Evolutionary conservation across 345 rosid genomes (phyloP), one percentile per base, ranked within the genome.

Genomic region (Brassica cretica): DNA sequence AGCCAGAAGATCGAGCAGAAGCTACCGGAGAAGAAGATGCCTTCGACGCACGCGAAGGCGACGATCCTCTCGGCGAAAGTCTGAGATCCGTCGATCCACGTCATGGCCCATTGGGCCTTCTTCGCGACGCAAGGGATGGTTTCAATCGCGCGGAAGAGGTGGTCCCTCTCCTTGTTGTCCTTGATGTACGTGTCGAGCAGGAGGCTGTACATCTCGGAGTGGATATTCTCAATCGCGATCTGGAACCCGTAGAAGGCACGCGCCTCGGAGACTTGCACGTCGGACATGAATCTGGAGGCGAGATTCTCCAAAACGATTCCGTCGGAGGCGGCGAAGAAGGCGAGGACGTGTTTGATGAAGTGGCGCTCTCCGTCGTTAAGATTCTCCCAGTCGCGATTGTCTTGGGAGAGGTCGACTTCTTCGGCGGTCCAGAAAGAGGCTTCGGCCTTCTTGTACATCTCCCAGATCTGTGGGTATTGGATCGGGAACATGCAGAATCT

Each of bases 391-490:
- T 91, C 91, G 30, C 91, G 89, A 7, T 68, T 44, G 71, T 95
- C 98, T 24, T 84, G 84, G 2, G 99, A 95, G 62, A 95, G 88
- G 53, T 95, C 99, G 25, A 95, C 99, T 76, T 95, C 99, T 81
- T 95, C 98, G 2, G 98, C 98, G 1, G 98, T 95, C 97, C 99
- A 95, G 60, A 95, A 95, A 0, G 98, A 95, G 29, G 99, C 98
- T 72, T 91, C 99, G 14, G 97, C 97, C 66, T 95, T 89, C 90
- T 95, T 93, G 86, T 95, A 93, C 99, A 93, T 93, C 64, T 95
- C 97, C 99, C 98, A 95, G 59, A 95, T 86, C 83, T 91, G 81
- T 0, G 99, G 98, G 75, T 90, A 91, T 27, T 93, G 88, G 66
- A 93, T 90, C 0, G 99, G 99, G 44, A 95, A 95, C 99, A 95